Percentiles rank a stretch among this genome's conserved stretches.
Conservation (phyloP, 225 moss, liverwort and hornwort species). For the Marchantia polymorpha region DNA sequence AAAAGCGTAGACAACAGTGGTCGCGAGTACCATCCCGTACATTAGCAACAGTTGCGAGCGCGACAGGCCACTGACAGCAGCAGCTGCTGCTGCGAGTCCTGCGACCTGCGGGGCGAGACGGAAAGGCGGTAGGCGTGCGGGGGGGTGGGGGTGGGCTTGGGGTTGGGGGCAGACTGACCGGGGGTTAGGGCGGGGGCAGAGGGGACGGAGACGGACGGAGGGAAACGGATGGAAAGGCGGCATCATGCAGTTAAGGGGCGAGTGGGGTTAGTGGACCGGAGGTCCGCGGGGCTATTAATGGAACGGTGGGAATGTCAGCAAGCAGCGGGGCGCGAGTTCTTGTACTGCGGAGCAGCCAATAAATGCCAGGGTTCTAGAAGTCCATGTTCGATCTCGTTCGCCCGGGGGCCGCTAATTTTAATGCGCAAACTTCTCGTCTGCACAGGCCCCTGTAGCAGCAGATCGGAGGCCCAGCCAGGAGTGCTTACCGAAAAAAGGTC, state of each 20-base stretch:
- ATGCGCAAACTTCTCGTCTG: neutral
- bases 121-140: neutral
- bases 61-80: too few species aligned
- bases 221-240: conserved; percentile 1
- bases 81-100: too few species aligned
- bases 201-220: neutral
- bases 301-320: neutral
- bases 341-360: too few species aligned
- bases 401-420: neutral
- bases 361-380: too few species aligned
- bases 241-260: neutral
- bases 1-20: too few species aligned
- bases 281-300: neutral
- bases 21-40: too few species aligned
- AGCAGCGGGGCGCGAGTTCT: neutral
- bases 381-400: neutral
- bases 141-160: neutral
- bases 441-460: too few species aligned
- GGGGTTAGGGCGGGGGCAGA: too few species aligned
- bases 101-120: neutral
- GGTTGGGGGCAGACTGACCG: neutral
- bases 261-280: neutral
- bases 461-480: neutral
- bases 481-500: neutral
- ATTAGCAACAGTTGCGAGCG: too few species aligned